phyloP scores from a whole-genome alignment of 139 green algal genomes.

The Gonium pectorale region DNA sequence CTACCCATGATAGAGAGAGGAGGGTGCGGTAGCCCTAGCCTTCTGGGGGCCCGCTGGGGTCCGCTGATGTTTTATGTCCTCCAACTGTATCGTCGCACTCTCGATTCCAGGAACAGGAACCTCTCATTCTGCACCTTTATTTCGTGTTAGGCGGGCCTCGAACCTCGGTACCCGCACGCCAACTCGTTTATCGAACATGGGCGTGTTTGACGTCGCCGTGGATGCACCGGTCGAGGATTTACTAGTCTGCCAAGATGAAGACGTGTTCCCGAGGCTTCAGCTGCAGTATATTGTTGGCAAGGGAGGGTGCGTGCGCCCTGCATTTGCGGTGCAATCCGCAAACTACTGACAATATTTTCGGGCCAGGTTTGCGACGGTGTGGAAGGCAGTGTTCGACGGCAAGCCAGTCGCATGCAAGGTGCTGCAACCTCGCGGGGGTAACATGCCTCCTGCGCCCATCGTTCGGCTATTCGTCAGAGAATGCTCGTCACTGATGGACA shows the following conservation, averaged over 20 bases:
- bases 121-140: too few species aligned
- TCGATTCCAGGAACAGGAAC: too few species aligned
- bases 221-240: background rate
- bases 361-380: slow-evolving; percentile 9
- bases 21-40: too few species aligned
- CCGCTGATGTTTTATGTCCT: too few species aligned
- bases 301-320: slow-evolving; percentile 12
- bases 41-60: too few species aligned
- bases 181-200: too few species aligned
- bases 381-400: slow-evolving; percentile 1
- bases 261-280: background rate
- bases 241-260: background rate
- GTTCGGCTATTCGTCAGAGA: slow-evolving; percentile 26
- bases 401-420: slow-evolving; percentile 8
- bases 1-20: too few species aligned
- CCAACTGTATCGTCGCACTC: too few species aligned
- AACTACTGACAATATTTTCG: too few species aligned
- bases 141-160: too few species aligned
- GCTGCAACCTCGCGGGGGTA: background rate
- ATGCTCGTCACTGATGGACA: background rate
- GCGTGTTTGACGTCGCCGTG: background rate
- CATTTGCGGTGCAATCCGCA: too few species aligned
- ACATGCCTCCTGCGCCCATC: background rate
- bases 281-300: slow-evolving; percentile 9
- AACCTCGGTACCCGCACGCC: too few species aligned